Conservation (phyloP, 345 rosid genomes). For the Lenwebbia sp. region DNA sequence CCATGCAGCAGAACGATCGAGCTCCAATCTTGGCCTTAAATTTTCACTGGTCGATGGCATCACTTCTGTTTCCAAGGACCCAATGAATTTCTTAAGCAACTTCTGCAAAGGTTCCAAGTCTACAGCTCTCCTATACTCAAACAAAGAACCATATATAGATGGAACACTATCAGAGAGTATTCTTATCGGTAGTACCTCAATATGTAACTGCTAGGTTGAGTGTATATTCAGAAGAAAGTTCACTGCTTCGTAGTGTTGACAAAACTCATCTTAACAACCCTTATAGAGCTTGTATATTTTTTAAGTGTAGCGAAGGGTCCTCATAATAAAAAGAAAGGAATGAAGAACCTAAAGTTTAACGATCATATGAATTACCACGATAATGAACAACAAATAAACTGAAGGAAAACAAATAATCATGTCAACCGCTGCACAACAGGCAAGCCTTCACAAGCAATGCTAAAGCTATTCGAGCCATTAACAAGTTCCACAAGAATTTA, state of each 20-base stretch:
- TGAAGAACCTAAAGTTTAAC: background rate
- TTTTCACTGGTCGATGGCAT: constrained; percentile 42
- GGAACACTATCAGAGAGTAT: background rate
- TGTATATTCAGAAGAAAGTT: background rate
- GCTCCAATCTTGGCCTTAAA: constrained; percentile 57
- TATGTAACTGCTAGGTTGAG: background rate
- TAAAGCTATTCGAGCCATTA: background rate
- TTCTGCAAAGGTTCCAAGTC: constrained; percentile 95
- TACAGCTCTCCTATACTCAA: constrained; percentile 54
- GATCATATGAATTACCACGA: background rate
- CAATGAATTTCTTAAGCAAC: constrained; percentile 65
- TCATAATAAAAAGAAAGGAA: background rate
- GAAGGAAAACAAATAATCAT: background rate
- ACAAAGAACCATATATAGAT: constrained; percentile 3
- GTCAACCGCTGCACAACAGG: background rate
- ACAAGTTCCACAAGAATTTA: background rate
- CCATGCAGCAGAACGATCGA: constrained; percentile 77
- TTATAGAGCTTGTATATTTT: background rate
- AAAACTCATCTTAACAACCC: background rate
- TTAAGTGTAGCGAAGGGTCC: background rate
- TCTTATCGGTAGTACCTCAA: background rate
- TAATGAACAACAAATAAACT: background rate
- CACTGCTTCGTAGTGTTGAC: background rate
- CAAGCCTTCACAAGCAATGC: background rate
- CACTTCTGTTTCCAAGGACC: constrained; percentile 74